A percentile compares a stretch with the other conserved stretches of the same genome.
Evolutionary conservation across 2,329 filamentous ascomycete genomes (phyloP).

Genomic region (Bipolaris victoriae): DNA sequence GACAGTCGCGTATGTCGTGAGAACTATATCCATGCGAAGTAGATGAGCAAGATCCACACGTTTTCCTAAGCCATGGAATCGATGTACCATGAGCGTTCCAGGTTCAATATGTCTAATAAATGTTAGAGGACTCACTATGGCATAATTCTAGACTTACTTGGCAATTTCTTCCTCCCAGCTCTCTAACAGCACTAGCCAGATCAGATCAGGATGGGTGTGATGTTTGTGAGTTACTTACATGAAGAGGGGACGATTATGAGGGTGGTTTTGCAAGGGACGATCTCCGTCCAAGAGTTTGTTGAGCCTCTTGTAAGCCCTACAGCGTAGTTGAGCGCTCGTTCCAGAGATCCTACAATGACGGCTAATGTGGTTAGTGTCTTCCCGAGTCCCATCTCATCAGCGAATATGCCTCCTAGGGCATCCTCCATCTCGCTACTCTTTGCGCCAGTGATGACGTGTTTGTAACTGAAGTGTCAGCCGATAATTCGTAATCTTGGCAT

Average conservation of each 20-base stretch:
- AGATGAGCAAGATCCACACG: neutral
- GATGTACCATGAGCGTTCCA: neutral
- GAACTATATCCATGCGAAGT: constrained; percentile 27
- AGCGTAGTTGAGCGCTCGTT: constrained; percentile 48
- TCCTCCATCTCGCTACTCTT: constrained; percentile 26
- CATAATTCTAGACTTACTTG: neutral
- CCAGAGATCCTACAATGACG: constrained; percentile 54
- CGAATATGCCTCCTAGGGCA: constrained; percentile 58
- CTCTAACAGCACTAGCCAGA: neutral
- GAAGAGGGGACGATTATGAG: constrained; percentile 41
- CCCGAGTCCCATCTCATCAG: constrained; percentile 68
- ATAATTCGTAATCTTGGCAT: neutral
- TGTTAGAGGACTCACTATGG: neutral
- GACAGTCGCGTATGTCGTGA: constrained; percentile 43
- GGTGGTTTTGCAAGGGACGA: constrained; percentile 26
- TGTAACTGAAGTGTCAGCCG: constrained; percentile 7
- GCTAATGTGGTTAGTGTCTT: constrained; percentile 63
- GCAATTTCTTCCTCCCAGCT: constrained; percentile 3
- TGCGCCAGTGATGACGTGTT: constrained; percentile 74
- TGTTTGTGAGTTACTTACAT: constrained; percentile 32
- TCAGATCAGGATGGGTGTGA: neutral
- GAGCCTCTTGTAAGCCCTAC: neutral
- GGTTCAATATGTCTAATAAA: neutral
- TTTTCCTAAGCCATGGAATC: constrained; percentile 28
- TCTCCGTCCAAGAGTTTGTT: neutral